Evolutionary conservation across 768 basidiomycete species (phyloP), one percentile per base, ranked within the genome.

Genomic region (Leccinum subtestaceum): DNA sequence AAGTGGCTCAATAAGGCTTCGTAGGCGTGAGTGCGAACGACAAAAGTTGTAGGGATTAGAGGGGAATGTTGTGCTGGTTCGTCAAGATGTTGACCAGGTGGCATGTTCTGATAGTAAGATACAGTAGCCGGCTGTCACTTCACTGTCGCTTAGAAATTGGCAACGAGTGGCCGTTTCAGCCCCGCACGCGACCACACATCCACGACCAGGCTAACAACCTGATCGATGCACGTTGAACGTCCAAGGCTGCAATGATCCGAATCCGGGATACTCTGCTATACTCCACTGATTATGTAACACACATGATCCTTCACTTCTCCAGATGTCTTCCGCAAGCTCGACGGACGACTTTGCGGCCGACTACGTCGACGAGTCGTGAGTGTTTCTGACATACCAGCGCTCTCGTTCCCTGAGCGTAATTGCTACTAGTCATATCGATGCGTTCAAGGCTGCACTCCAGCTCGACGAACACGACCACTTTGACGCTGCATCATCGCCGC

Each of bases 311-410:
- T 65, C 27, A 4, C 27, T 27, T 27, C 38, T 64, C 49, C n/a
- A 38, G 25, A 68, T 71, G 70, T 56, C 47, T 3, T 34, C 45
- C 29, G 34, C 55, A 21, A 32, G 12, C n/a, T 6, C 62, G 29
- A 50, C 61, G 36, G 63, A 69, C 19, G 62, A 62, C 13, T 75
- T 90, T 53, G 69, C 78, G 34, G 70, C 75, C 43, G 79, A 88
- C 68, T 93, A 86, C 71, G 79, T 90, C 11, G 80, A 93, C 63
- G 88, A 91, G 70, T 77, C 80, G 93, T 93, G 64, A 65, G 86
- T 73, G 2, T 9, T 7, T 36, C n/a, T 19, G 31, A 31, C 17
- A 10, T 48, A 52, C 49, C 8, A 1, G 17, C 13, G 1, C 19
- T 2, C 38, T 29, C 49, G 21, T 23, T n/a, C 11, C 4, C 56